A percentile compares a stretch with the other conserved stretches of the same genome.
phyloP scores from a whole-genome alignment of 2,329 filamentous ascomycete species.

The Ambrosiella xylebori region DNA sequence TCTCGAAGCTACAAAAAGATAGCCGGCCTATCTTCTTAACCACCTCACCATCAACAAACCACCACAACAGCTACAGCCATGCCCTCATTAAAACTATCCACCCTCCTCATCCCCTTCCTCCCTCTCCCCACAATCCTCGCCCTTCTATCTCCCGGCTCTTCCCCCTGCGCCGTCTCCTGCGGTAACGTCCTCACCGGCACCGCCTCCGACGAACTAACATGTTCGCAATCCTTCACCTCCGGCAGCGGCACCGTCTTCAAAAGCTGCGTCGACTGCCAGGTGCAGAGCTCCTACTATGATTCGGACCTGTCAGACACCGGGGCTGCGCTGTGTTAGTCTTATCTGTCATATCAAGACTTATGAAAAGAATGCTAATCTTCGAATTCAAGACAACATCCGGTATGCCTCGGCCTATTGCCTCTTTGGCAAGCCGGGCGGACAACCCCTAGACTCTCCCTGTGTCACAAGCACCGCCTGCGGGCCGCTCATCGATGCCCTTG shows the following conservation, averaged over 20 bases:
- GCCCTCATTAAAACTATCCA: too few relatives aligned
- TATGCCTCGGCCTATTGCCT: conserved; percentile 39
- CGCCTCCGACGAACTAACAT: conserved; percentile 30
- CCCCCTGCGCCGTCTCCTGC: conserved; percentile 33
- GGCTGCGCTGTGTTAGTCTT: conserved; percentile 36
- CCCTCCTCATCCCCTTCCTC: not conserved
- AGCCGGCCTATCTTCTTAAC: too few relatives aligned
- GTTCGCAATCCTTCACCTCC: conserved; percentile 25
- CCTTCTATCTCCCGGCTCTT: conserved; percentile 29
- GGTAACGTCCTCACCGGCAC: conserved; percentile 35
- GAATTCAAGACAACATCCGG: conserved; percentile 36
- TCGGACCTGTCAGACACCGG: conserved; percentile 34
- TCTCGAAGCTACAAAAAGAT: too few relatives aligned
- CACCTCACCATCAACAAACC: too few relatives aligned
- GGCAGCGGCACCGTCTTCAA: conserved; percentile 32
- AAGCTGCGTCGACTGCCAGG: conserved; percentile 35
- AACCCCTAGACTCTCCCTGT: conserved; percentile 29
- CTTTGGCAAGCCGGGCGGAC: conserved; percentile 28
- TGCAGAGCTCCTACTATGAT: conserved; percentile 29
- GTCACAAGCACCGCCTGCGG: conserved; percentile 39
- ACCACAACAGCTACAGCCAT: too few relatives aligned
- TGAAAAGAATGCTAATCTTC: not conserved
- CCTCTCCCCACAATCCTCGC: conserved; percentile 10
- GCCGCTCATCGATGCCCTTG: conserved; percentile 28
- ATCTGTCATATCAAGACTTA: not conserved